These are phyloP conservation scores for Paecilomyces niveus DNA, from an alignment of 2,329 filamentous ascomycete species.

Conservation along the genomic window DNA sequence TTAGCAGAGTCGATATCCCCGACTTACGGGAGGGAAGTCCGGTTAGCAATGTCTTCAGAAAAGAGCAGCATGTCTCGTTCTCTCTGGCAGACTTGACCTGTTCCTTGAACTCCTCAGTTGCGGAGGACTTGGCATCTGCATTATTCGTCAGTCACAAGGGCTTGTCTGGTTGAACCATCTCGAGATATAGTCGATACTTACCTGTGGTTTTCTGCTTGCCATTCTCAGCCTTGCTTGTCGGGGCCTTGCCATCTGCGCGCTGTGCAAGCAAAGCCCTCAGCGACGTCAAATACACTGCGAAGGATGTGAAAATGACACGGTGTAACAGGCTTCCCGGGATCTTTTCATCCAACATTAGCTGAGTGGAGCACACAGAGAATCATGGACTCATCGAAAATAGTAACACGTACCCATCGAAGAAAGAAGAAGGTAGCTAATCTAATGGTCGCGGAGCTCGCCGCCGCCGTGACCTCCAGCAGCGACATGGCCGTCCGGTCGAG, in stretches of 20 bases:
- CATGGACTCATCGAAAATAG: not conserved
- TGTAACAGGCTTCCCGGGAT: conserved; percentile 32
- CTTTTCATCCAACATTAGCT: conserved; percentile 16
- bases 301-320: conserved; percentile 30
- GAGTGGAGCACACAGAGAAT: not conserved
- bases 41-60: conserved; percentile 61
- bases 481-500: conserved; percentile 17
- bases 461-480: conserved; percentile 22
- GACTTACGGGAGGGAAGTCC: conserved; percentile 71
- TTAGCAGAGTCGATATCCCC: conserved; percentile 56
- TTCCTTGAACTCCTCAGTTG: not conserved
- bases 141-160: not conserved
- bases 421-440: conserved; percentile 33
- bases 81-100: conserved; percentile 2
- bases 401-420: conserved; percentile 36
- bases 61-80: conserved; percentile 9
- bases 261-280: conserved; percentile 17
- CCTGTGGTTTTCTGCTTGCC: not conserved
- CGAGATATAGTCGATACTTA: not conserved
- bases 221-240: not conserved
- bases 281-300: conserved; percentile 40
- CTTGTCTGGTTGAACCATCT: not conserved
- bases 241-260: not conserved
- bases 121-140: not conserved
- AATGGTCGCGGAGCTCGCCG: conserved; percentile 29